These are phyloP conservation scores for Ustilago hordei DNA, from an alignment of 1,284 basidiomycete species.

Conservation along the genomic window DNA sequence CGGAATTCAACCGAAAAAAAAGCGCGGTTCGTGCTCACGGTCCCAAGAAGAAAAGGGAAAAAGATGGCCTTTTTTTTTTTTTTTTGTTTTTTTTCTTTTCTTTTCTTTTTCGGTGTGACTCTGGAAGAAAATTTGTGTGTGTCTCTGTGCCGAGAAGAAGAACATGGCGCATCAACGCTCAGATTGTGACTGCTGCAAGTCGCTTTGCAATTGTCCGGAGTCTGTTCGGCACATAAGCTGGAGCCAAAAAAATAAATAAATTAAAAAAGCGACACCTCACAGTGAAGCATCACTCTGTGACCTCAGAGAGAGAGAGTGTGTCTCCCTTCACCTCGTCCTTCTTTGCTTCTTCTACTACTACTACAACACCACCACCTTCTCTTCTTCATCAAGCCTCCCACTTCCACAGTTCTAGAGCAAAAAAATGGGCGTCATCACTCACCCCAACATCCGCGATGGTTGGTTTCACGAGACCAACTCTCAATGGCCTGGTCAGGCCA, in stretches of 20 bases:
- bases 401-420: conserved; percentile 1
- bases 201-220: neutral
- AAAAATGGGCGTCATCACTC: conserved; percentile 66
- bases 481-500: conserved; percentile 86
- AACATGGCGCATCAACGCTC: conserved; percentile 7
- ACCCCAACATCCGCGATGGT: conserved; percentile 77
- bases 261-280: neutral
- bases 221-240: neutral
- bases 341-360: conserved; percentile 18
- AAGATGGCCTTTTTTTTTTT: conserved; percentile 11
- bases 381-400: conserved; percentile 2
- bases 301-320: neutral
- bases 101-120: conserved; percentile 9
- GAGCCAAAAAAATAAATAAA: neutral
- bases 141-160: neutral
- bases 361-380: conserved; percentile 25
- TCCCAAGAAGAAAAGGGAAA: conserved; percentile 17
- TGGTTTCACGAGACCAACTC: conserved; percentile 96
- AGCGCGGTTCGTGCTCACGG: conserved; percentile 12
- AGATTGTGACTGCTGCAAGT: neutral
- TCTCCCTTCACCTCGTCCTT: conserved; percentile 10
- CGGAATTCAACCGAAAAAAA: conserved; percentile 31
- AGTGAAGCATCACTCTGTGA: neutral
- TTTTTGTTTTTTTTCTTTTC: conserved; percentile 1
- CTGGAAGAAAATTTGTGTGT: conserved; percentile 43